Base-by-base conservation (phyloP, 768 basidiomycete genomes). In the Trametes punicea region DNA sequence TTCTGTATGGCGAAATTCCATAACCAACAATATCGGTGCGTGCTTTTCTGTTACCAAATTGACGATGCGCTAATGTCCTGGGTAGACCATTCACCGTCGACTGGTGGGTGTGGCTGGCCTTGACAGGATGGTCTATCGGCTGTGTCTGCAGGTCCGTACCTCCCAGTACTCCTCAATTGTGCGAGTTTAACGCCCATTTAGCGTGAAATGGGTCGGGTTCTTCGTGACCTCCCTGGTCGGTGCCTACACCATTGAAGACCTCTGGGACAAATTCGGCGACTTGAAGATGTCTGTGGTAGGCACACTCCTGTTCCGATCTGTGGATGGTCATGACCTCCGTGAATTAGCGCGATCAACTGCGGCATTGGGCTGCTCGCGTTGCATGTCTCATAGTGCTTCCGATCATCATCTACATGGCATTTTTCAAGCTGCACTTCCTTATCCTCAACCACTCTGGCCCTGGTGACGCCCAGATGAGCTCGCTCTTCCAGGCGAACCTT, bases 221-320 rank as follows among this genome's bases (percentile, higher is more conserved):
- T 99, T 99, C 69, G 92, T 93, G 48, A 98, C 93, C 2, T 88
- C 93, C 7, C 76, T 98, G 47, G 93, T 98, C 34, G 97, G 97
- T 23, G 71, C 97, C 2, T 98, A 99, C 73, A 98, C 97, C 0
- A 83, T 98, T 54, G 95, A 98, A 71, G 97, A 99, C 65, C 82
- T 99, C 7, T 99, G 96, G 96, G 88, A 95, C 40, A 98, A 98
- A 71, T 95, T 98, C 69, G 96, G 96, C 7, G 95, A 99, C 71
- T 77, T 97, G 20, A 87, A 83, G 65, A 94, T 99, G 90, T 79
- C 92, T 26, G 76, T 82, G 56, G 95, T 97, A 71, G 61, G 92
- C 78, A 31, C 15, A 4, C 23, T 27, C 8, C 21, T 4, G 7
- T 0, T 44, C 11, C 7, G 10, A 1, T 10, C 15, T 27, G 41